Evolutionary conservation across 108 stramenopile genomes (phyloP).

Genomic region (Nitzschia putrida): DNA sequence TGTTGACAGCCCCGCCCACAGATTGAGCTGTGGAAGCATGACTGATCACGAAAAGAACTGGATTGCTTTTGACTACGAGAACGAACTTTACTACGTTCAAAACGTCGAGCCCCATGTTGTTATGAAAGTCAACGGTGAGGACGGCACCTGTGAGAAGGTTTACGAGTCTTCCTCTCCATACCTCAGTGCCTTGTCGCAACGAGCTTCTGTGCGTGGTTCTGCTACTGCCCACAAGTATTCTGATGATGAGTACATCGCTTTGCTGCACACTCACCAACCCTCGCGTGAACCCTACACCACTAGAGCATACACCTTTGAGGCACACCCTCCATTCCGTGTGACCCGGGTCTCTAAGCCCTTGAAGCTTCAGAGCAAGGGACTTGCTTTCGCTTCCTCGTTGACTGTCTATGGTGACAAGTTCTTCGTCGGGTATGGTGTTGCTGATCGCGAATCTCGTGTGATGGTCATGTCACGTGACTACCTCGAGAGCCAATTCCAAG

Average conservation of each 20-base stretch:
- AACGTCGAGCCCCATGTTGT: constrained; percentile 17
- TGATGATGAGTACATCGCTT: constrained; percentile 15
- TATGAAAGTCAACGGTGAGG: constrained; percentile 13
- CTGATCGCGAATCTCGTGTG: constrained; percentile 17
- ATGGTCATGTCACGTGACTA: constrained; percentile 26
- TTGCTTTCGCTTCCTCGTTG: constrained; percentile 15
- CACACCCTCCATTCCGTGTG: constrained; percentile 16
- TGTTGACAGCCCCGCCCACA: constrained; percentile 12
- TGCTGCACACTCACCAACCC: constrained; percentile 14
- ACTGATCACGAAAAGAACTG: constrained; percentile 22
- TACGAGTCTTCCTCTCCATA: constrained; percentile 10
- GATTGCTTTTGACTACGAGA: constrained; percentile 21
- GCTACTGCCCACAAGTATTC: constrained; percentile 12
- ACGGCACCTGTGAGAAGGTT: constrained; percentile 14
- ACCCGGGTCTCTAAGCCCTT: constrained; percentile 18
- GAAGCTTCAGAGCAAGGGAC: constrained; percentile 15
- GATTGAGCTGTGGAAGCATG: constrained; percentile 13
- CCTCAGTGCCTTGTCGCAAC: constrained; percentile 8
- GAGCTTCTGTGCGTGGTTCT: constrained; percentile 19
- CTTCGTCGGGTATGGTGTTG: constrained; percentile 15
- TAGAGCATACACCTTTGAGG: constrained; percentile 17
- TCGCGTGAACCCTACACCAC: constrained; percentile 19
- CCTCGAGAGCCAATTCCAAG: constrained; percentile 13
- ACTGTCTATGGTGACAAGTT: constrained; percentile 8
- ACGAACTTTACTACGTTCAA: constrained; percentile 19